Conservation (phyloP, 331 rosid species). For the Ulmus americana region DNA sequence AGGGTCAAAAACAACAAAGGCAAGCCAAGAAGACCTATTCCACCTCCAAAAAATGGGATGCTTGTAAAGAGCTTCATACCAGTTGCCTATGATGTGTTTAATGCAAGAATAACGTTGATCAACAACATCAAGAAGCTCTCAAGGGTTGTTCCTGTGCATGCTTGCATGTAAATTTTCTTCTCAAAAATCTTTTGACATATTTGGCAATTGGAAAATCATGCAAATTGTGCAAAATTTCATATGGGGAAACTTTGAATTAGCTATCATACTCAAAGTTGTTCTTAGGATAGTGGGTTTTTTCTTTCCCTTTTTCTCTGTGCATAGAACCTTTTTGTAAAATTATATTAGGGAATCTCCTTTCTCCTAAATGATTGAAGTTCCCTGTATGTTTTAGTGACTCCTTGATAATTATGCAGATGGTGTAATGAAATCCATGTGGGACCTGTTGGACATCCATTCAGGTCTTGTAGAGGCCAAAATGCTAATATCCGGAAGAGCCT, state of each 20-base stretch:
- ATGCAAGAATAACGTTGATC: slow-evolving; percentile 70
- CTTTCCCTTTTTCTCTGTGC: no score
- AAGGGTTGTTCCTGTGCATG: slow-evolving; percentile 68
- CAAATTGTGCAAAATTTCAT: background rate
- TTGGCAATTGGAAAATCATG: background rate
- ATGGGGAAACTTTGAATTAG: no score
- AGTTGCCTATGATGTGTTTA: slow-evolving; percentile 58
- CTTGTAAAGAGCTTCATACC: slow-evolving; percentile 72
- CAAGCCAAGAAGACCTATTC: slow-evolving; percentile 49
- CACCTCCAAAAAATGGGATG: slow-evolving; percentile 77
- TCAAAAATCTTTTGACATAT: background rate
- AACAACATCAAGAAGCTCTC: slow-evolving; percentile 86
- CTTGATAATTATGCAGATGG: slow-evolving; percentile 46
- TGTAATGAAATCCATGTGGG: slow-evolving; percentile 93
- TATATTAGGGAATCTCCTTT: background rate
- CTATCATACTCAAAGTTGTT: no score
- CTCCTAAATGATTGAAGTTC: background rate
- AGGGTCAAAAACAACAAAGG: slow-evolving; percentile 67
- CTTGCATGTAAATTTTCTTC: slow-evolving; percentile 66
- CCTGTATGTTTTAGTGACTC: background rate
- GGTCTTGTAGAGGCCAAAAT: slow-evolving; percentile 66
- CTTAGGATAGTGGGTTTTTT: no score
- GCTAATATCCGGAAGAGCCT: slow-evolving; percentile 54
- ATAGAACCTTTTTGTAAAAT: no score
- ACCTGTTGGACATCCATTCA: slow-evolving; percentile 88